phyloP scores from a whole-genome alignment of 768 basidiomycete species.

The Calvatia gigantea region DNA sequence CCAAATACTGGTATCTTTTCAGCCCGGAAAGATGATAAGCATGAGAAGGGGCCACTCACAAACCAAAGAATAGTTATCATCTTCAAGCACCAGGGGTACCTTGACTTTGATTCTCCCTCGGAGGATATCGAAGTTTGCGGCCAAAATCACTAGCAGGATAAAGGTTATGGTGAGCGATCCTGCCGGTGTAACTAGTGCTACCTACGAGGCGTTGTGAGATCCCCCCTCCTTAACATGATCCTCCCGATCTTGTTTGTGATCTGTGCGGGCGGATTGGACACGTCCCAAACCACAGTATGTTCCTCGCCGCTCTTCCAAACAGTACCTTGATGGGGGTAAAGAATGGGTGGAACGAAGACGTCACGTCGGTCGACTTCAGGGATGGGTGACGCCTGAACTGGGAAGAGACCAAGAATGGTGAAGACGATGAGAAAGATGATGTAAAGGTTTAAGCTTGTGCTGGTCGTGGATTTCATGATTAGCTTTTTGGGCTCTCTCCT shows the following conservation, averaged over 20 bases:
- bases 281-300: slow-evolving; percentile 46
- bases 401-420: slow-evolving; percentile 13
- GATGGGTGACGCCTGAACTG: slow-evolving; percentile 19
- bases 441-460: slow-evolving; percentile 1
- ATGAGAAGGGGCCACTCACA: slow-evolving; percentile 27
- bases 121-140: slow-evolving; percentile 33
- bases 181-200: neutral
- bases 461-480: slow-evolving; percentile 9
- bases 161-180: slow-evolving; percentile 1
- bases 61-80: slow-evolving; percentile 33
- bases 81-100: slow-evolving; percentile 31
- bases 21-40: neutral
- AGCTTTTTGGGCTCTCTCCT: neutral
- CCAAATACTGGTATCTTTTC: slow-evolving; percentile 23
- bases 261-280: slow-evolving; percentile 34
- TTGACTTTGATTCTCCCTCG: slow-evolving; percentile 27
- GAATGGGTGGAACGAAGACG: slow-evolving; percentile 44
- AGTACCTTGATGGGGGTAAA: slow-evolving; percentile 28
- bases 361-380: slow-evolving; percentile 31
- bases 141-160: slow-evolving; percentile 25
- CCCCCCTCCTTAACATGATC: slow-evolving; percentile 38
- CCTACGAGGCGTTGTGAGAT: slow-evolving; percentile 28
- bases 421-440: slow-evolving; percentile 11
- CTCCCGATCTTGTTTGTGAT: slow-evolving; percentile 45
- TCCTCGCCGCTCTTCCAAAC: slow-evolving; percentile 38